phyloP scores from a whole-genome alignment of 2,329 filamentous ascomycete species.

The Cryphonectria parasitica region DNA sequence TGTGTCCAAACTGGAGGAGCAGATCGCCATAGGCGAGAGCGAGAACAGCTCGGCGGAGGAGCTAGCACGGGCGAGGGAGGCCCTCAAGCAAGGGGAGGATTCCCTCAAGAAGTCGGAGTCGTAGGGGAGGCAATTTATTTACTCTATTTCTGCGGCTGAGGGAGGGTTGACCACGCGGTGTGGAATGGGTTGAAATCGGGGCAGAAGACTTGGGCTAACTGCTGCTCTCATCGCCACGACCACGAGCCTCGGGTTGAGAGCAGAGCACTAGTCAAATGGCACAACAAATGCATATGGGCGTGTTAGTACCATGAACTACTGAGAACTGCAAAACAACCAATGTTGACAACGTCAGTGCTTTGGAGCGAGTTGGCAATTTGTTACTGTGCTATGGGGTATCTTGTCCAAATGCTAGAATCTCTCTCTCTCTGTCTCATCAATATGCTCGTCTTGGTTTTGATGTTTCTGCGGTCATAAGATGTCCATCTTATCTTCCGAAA shows the following conservation, averaged over 20 bases:
- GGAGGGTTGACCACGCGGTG: neutral
- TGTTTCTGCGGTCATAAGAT: conserved; percentile 44
- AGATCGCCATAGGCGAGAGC: conserved; percentile 68
- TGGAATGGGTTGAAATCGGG: conserved; percentile 22
- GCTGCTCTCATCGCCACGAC: too few relatives aligned
- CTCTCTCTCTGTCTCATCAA: neutral
- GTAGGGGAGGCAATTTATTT: conserved; percentile 15
- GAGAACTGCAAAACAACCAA: neutral
- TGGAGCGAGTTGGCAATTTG: too few relatives aligned
- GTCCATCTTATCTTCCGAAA: conserved; percentile 68
- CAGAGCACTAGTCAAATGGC: neutral
- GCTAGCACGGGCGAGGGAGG: conserved; percentile 58
- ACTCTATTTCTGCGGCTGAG: neutral
- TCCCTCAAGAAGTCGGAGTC: conserved; percentile 37
- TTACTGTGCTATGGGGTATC: conserved; percentile 26
- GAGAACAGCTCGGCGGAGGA: conserved; percentile 50
- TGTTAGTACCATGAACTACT: neutral
- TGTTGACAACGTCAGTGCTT: neutral
- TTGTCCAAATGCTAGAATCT: conserved; percentile 14
- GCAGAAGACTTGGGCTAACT: too few relatives aligned
- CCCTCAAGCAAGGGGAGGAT: conserved; percentile 54
- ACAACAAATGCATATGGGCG: neutral
- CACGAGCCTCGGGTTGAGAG: too few relatives aligned
- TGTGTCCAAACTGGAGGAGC: conserved; percentile 72
- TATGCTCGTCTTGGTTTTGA: neutral